Base-by-base conservation (phyloP, 805 yeast species). In the Pichia nanzhaoensis region DNA sequence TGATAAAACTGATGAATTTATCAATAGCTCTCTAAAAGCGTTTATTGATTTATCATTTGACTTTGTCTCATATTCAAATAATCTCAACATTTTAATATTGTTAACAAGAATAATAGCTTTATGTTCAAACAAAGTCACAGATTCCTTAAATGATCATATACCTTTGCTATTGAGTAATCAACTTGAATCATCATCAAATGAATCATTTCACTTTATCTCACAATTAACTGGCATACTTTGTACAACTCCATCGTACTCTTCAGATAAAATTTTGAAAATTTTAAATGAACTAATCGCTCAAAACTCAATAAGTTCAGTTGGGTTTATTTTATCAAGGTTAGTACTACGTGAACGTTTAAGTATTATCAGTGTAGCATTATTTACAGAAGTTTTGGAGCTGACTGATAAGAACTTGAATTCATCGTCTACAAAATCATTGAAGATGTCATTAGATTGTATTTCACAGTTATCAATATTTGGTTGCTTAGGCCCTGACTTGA, bases 311-410 rank as follows among this genome's bases (percentile, higher is more conserved):
- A 44, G 71, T n/a, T 58, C 74, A 0, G 34, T 66, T 3, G 71
- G 79, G 0, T 77, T 60, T 51, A 47, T 80, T 3, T 39, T 70
- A 2, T 73, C 86, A 0, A 67, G 83, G 46, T 54, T 75, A 36
- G 56, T 56, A 5, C 54, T 69, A 7, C 57, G 76, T 19, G 52
- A 56, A 3, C 54, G 71, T 43, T 45, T 42, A 9, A 37, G 50
- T 22, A 34, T 48, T 13, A 34, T 67, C 12, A 31, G 57, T 7
- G 8, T 34, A 0, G 47, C 34, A 1, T 12, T 46, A 3, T 52
- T 52, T 27, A 46, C 49, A 3, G 16, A 10, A 0, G 18, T 56
- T 5, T 37, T 61, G 13, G 17, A 22, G 1, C 36, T 63, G 10
- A 42, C 55, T n/a, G 61, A 64, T 5, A 28, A 61, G 1, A 48